Evolutionary conservation across 2,329 filamentous ascomycete genomes (phyloP).

Genomic region (Fusarium coffeatum): DNA sequence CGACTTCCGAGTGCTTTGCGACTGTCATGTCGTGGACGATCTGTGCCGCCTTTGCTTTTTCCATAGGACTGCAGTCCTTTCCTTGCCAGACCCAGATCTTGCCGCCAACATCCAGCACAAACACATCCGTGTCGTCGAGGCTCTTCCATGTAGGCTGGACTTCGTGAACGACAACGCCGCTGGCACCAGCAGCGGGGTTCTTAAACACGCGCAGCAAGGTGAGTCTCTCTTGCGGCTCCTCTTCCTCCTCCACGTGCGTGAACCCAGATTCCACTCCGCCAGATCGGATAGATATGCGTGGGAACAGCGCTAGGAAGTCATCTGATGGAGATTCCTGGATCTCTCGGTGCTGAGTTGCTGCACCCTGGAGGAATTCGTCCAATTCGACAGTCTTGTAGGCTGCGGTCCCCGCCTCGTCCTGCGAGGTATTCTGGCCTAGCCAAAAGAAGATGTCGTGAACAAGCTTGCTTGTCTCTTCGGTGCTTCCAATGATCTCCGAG

Average conservation of each 20-base stretch:
- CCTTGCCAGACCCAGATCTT: constrained; percentile 80
- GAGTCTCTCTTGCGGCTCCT: constrained; percentile 55
- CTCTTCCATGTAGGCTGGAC: constrained; percentile 71
- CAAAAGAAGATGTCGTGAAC: constrained; percentile 77
- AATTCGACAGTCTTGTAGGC: constrained; percentile 79
- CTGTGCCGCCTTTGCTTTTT: constrained; percentile 75
- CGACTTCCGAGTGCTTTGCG: constrained; percentile 72
- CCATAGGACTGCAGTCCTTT: constrained; percentile 72
- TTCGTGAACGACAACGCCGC: constrained; percentile 70
- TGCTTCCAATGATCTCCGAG: constrained; percentile 64
- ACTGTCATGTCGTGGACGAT: constrained; percentile 73
- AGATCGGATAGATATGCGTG: constrained; percentile 67
- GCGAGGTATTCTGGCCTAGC: constrained; percentile 72
- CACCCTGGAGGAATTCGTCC: constrained; percentile 72
- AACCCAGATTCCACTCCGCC: constrained; percentile 74
- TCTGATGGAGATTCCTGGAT: constrained; percentile 68
- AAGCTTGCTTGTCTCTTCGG: constrained; percentile 58
- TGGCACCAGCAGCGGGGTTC: constrained; percentile 60
- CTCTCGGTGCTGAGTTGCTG: constrained; percentile 74
- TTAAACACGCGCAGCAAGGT: constrained; percentile 73
- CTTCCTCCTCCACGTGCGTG: constrained; percentile 67
- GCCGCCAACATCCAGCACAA: constrained; percentile 69
- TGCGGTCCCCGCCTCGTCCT: constrained; percentile 76
- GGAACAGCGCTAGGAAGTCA: constrained; percentile 71
- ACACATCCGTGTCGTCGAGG: constrained; percentile 74